A percentile compares a stretch with the other conserved stretches of the same genome.
Evolutionary conservation across 495 filamentous ascomycete species (phyloP).

Genomic region (Ascodesmis nigricans): DNA sequence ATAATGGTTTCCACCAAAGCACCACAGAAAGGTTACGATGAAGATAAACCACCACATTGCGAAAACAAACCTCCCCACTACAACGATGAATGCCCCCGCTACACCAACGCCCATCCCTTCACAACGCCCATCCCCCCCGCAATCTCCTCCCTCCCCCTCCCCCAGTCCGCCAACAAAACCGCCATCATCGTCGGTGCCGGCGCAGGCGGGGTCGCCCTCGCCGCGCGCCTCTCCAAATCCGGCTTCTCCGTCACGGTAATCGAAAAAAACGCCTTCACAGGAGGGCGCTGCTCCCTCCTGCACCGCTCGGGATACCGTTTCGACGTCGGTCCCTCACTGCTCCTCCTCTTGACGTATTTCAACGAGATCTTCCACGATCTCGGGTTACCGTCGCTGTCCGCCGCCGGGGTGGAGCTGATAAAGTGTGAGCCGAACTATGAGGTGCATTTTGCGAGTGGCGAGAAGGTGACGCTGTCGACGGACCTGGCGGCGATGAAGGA

Average conservation of each 20-base stretch:
- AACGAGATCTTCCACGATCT: slow-evolving; percentile 40
- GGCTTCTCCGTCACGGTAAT: slow-evolving; percentile 43
- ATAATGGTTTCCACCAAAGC: too few relatives aligned
- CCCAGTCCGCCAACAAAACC: too few relatives aligned
- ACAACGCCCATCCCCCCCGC: too few relatives aligned
- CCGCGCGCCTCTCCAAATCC: slow-evolving; percentile 42
- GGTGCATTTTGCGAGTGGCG: slow-evolving; percentile 42
- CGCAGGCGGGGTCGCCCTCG: slow-evolving; percentile 42
- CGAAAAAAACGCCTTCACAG: slow-evolving; percentile 45
- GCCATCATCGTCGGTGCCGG: slow-evolving; percentile 37
- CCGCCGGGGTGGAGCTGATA: slow-evolving; percentile 36
- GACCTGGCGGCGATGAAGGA: slow-evolving; percentile 40
- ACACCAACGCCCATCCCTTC: too few relatives aligned
- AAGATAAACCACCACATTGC: too few relatives aligned
- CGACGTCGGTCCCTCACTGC: slow-evolving; percentile 48
- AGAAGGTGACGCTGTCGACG: slow-evolving; percentile 33
- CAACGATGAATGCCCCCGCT: too few relatives aligned
- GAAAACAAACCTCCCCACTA: too few relatives aligned
- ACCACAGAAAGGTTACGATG: too few relatives aligned
- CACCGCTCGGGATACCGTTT: slow-evolving; percentile 36
- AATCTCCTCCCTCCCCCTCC: too few relatives aligned
- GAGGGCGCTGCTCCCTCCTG: slow-evolving; percentile 41
- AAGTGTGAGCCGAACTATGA: slow-evolving; percentile 54
- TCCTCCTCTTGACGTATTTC: slow-evolving; percentile 45
- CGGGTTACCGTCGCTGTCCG: slow-evolving; percentile 34